A percentile compares a stretch with the other conserved stretches of the same genome.
Conservation (phyloP, 2,329 filamentous ascomycete genomes). For the Corynespora cassiicola region DNA sequence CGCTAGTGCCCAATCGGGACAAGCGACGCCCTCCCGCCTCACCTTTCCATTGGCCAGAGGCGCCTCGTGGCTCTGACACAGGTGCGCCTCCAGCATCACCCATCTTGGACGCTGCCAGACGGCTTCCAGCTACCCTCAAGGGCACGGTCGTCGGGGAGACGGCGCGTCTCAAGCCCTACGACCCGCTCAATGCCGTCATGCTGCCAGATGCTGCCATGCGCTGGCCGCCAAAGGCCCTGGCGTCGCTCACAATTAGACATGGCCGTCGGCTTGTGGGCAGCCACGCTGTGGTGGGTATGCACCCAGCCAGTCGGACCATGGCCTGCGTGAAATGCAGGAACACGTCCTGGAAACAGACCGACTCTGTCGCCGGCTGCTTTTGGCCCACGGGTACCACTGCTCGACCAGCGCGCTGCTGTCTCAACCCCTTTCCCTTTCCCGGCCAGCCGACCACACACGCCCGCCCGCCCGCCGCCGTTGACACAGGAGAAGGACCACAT, state of each 20-base stretch:
- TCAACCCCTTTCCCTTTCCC: slow-evolving; percentile 28
- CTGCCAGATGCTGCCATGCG: slow-evolving; percentile 33
- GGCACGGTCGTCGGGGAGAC: slow-evolving; percentile 19
- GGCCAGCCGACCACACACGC: slow-evolving; percentile 12
- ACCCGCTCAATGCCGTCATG: slow-evolving; percentile 21
- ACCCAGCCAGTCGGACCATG: slow-evolving; percentile 4
- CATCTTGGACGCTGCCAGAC: slow-evolving; percentile 23
- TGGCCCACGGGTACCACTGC: slow-evolving; percentile 12
- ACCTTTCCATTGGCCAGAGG: slow-evolving; percentile 19
- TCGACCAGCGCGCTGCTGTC: slow-evolving; percentile 28
- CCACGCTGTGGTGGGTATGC: slow-evolving; percentile 1
- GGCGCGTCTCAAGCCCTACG: slow-evolving; percentile 26
- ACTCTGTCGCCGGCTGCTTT: slow-evolving; percentile 10
- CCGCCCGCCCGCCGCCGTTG: slow-evolving; percentile 13
- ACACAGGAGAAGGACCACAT: slow-evolving; percentile 19
- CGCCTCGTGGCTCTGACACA: slow-evolving; percentile 14
- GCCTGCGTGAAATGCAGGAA: slow-evolving; percentile 32
- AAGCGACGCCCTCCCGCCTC: slow-evolving; percentile 11
- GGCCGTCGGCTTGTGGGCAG: too few species aligned
- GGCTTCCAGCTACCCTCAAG: slow-evolving; percentile 26
- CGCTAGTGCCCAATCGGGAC: slow-evolving; percentile 14
- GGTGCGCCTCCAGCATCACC: slow-evolving; percentile 29
- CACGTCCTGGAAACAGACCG: slow-evolving; percentile 16
- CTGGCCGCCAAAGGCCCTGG: slow-evolving; percentile 25
- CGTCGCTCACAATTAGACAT: too few species aligned